These are phyloP conservation scores for Aspergillus coremiiformis DNA, from an alignment of 495 filamentous ascomycete species.

Conservation along the genomic window DNA sequence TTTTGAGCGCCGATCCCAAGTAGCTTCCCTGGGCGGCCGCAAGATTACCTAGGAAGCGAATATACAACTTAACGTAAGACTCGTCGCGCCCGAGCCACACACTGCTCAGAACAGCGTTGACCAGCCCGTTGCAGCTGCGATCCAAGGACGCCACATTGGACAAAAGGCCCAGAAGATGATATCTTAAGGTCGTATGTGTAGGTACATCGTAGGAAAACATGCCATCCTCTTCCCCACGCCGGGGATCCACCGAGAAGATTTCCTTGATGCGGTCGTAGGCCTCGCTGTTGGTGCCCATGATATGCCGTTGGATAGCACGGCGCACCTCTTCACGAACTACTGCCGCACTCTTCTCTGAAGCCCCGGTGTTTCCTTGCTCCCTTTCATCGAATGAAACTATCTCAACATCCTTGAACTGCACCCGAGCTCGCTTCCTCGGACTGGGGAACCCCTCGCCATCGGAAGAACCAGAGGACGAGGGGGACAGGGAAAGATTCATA, in stretches of 20 bases:
- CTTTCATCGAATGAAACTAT: constrained; percentile 26
- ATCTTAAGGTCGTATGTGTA: constrained; percentile 51
- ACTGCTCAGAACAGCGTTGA: constrained; percentile 63
- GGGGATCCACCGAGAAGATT: constrained; percentile 48
- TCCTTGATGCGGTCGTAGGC: constrained; percentile 68
- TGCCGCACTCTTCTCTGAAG: constrained; percentile 52
- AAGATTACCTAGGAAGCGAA: constrained; percentile 72
- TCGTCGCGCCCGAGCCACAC: constrained; percentile 83
- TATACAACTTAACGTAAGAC: constrained; percentile 68
- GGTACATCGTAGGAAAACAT: constrained; percentile 30
- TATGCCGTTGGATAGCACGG: constrained; percentile 63
- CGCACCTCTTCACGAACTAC: constrained; percentile 63
- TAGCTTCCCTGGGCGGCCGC: constrained; percentile 69
- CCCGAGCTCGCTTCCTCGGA: constrained; percentile 54
- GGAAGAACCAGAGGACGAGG: constrained; percentile 26
- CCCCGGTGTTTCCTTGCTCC: constrained; percentile 10
- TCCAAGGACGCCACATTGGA: constrained; percentile 62
- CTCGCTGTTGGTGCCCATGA: constrained; percentile 52
- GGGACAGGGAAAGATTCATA: constrained; percentile 32
- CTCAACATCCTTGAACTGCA: constrained; percentile 68
- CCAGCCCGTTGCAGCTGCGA: constrained; percentile 64
- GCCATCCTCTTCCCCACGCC: constrained; percentile 35
- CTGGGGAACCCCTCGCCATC: constrained; percentile 36
- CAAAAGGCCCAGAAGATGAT: constrained; percentile 73
- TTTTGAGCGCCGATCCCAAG: constrained; percentile 56